Conservation (phyloP, 495 filamentous ascomycete species). For the Hypoxylon fragiforme region DNA sequence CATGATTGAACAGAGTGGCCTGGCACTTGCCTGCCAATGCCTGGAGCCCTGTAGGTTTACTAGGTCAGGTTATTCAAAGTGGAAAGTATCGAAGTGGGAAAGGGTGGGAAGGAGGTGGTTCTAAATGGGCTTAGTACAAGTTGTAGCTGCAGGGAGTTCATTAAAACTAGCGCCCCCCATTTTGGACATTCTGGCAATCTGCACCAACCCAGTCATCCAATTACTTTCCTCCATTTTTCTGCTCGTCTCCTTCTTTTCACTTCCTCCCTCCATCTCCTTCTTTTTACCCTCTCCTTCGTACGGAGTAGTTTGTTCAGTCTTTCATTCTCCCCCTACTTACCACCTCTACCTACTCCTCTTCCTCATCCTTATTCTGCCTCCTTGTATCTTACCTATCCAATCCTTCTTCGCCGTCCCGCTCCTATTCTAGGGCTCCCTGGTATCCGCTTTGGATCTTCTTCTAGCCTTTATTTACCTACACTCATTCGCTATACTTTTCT, state of each 20-base stretch:
- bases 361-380: constrained; percentile 38
- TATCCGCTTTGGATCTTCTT: constrained; percentile 33
- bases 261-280: constrained; percentile 24
- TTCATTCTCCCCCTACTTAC: constrained; percentile 23
- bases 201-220: constrained; percentile 36
- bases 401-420: constrained; percentile 32
- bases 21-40: too few relatives aligned
- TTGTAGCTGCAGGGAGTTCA: constrained; percentile 30
- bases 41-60: too few relatives aligned
- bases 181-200: constrained; percentile 39
- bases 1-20: too few relatives aligned
- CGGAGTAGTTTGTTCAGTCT: constrained; percentile 31
- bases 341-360: constrained; percentile 25
- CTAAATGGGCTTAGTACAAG: constrained; percentile 34
- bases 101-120: constrained; percentile 7
- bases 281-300: constrained; percentile 23
- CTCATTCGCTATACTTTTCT: constrained; percentile 44
- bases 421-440: constrained; percentile 24
- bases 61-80: too few relatives aligned
- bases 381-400: constrained; percentile 43
- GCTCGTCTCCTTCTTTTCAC: constrained; percentile 38
- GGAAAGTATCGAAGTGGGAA: neutral
- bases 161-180: constrained; percentile 37
- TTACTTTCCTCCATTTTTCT: constrained; percentile 36
- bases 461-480: constrained; percentile 40